A percentile compares a stretch with the other conserved stretches of the same genome.
Conservation (phyloP, 2,329 filamentous ascomycete species). For the Aspergillus niger region DNA sequence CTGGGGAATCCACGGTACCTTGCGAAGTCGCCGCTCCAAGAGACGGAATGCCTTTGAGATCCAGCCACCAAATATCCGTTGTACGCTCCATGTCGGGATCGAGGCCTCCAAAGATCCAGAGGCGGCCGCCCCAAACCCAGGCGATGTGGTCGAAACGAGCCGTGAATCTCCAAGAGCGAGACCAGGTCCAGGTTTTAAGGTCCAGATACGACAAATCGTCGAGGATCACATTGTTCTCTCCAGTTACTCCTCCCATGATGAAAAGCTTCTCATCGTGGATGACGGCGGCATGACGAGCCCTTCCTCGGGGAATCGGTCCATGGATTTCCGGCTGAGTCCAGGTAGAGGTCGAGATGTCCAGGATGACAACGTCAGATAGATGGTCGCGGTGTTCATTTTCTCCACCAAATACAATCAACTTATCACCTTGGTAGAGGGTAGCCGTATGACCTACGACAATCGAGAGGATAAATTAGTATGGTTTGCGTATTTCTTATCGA, state of each 20-base stretch:
- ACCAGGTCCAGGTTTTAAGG: slow-evolving; percentile 97
- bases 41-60: slow-evolving; percentile 85
- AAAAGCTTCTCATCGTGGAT: slow-evolving; percentile 96
- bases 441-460: slow-evolving; percentile 76
- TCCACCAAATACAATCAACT: slow-evolving; percentile 94
- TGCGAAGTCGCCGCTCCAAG: slow-evolving; percentile 71
- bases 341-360: slow-evolving; percentile 89
- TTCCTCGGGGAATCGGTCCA: slow-evolving; percentile 82
- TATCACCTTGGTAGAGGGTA: slow-evolving; percentile 88
- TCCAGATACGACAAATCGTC: slow-evolving; percentile 97
- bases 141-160: slow-evolving; percentile 92
- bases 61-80: slow-evolving; percentile 95
- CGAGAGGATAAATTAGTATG: neutral
- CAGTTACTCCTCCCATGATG: slow-evolving; percentile 92
- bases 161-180: slow-evolving; percentile 91
- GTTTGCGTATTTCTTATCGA: no score
- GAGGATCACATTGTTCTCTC: slow-evolving; percentile 85
- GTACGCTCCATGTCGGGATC: slow-evolving; percentile 97
- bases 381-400: slow-evolving; percentile 98
- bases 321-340: slow-evolving; percentile 91
- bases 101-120: slow-evolving; percentile 96
- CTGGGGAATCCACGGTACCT: slow-evolving; percentile 51
- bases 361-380: slow-evolving; percentile 91
- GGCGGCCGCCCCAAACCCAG: slow-evolving; percentile 86
- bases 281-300: slow-evolving; percentile 89